Evolutionary conservation across 2,329 filamentous ascomycete genomes (phyloP).

Genomic region (Aspergillus pseudonomiae): DNA sequence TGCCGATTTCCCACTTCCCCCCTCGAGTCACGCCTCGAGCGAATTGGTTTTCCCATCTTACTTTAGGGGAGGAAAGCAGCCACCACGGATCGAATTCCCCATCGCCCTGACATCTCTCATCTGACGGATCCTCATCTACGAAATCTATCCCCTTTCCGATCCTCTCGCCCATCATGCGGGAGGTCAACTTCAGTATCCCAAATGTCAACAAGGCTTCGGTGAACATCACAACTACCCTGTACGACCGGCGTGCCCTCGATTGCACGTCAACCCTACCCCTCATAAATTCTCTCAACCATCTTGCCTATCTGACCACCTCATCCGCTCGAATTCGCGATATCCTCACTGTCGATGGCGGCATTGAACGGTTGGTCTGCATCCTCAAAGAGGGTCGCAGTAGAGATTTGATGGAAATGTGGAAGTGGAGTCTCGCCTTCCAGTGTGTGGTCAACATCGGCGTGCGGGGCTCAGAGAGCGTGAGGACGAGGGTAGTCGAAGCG

Average conservation of each 20-base stretch:
- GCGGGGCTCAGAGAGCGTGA: constrained; percentile 87
- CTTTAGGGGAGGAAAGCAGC: constrained; percentile 19
- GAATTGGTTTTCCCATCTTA: constrained; percentile 18
- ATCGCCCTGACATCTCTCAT: constrained; percentile 3
- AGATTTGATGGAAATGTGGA: constrained; percentile 99
- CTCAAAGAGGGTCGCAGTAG: constrained; percentile 96
- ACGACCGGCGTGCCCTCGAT: constrained; percentile 94
- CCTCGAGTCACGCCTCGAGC: constrained; percentile 14
- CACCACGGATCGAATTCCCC: constrained; percentile 11
- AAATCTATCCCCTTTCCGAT: constrained; percentile 4
- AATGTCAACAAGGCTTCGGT: constrained; percentile 99
- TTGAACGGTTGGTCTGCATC: constrained; percentile 95
- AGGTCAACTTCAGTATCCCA: constrained; percentile 99
- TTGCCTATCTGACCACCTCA: constrained; percentile 96
- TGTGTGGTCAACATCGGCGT: constrained; percentile 99
- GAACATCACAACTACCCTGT: constrained; percentile 96
- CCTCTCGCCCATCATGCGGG: constrained; percentile 74
- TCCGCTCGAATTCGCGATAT: constrained; percentile 97
- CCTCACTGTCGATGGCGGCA: constrained; percentile 95
- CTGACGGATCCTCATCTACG: constrained; percentile 4
- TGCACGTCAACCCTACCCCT: constrained; percentile 96
- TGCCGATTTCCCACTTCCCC: constrained; percentile 6
- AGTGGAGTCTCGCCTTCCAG: constrained; percentile 98
- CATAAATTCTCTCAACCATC: constrained; percentile 98
- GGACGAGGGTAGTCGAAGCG: constrained; percentile 93